Evolutionary conservation across 2,329 filamentous ascomycete species (phyloP).

Genomic region (Septoria linicola): DNA sequence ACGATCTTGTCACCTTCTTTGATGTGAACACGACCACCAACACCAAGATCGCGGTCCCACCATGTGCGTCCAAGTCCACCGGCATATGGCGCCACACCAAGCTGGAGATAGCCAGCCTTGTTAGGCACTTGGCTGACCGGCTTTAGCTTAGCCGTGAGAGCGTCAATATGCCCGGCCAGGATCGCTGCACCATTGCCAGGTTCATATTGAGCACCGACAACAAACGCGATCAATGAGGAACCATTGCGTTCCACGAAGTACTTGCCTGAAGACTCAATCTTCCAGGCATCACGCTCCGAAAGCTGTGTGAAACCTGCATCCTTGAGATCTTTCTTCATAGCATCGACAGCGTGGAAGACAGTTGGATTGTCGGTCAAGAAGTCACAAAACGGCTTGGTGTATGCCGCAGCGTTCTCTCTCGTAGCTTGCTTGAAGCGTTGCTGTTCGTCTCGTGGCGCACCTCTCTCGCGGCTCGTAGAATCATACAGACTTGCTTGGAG

Average conservation of each 20-base stretch:
- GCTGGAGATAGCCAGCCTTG: slow-evolving; percentile 80
- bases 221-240: slow-evolving; percentile 81
- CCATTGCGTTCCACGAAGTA: slow-evolving; percentile 88
- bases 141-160: slow-evolving; percentile 86
- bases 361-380: slow-evolving; percentile 91
- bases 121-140: slow-evolving; percentile 82
- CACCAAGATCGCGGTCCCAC: slow-evolving; percentile 94
- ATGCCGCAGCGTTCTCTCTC: slow-evolving; percentile 31
- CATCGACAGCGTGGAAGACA: slow-evolving; percentile 82
- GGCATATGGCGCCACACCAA: slow-evolving; percentile 90
- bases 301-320: slow-evolving; percentile 74
- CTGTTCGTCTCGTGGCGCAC: not conserved
- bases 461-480: not conserved
- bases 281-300: slow-evolving; percentile 80
- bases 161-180: slow-evolving; percentile 89
- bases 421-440: slow-evolving; percentile 27
- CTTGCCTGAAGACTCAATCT: slow-evolving; percentile 76
- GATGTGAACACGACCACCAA: slow-evolving; percentile 85
- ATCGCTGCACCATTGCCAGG: slow-evolving; percentile 85
- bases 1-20: slow-evolving; percentile 77
- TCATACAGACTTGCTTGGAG: not conserved
- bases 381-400: slow-evolving; percentile 57
- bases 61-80: slow-evolving; percentile 84
- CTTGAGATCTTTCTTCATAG: slow-evolving; percentile 71
- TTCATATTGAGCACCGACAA: slow-evolving; percentile 75